Evolutionary conservation across 2,329 filamentous ascomycete genomes (phyloP), one percentile per base, ranked within the genome.

Genomic region (Harringtonia lauricola): DNA sequence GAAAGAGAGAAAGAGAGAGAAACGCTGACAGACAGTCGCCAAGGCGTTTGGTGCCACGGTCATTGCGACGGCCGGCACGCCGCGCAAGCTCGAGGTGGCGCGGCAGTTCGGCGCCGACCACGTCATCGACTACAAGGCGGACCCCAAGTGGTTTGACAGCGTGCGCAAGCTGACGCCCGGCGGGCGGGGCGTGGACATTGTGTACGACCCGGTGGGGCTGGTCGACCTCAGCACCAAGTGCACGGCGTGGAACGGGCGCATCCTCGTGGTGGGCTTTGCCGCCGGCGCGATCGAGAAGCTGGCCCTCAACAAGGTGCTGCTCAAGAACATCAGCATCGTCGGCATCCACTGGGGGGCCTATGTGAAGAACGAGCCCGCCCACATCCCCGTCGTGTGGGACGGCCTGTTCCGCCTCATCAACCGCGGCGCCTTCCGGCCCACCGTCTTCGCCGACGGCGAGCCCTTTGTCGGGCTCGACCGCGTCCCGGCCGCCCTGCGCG

Each of bases 311-410:
- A 82, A 90, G 61, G 86, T 95, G 22, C 64, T 95, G 49, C 66
- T 96, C 53, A 96, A 95, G 74, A 95, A 95, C 60, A 90, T 95
- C 50, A 83, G 79, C 50, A 68, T 96, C 13, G 84, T 95, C 2
- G 90, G 90, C 2, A 67, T 95, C 55, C 86, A 94, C 65, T 96
- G 90, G 90, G 90, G 90, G 13, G 79, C 81, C 46, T 95, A 95
- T 64, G 68, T 80, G 1, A 71, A 70, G 36, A 76, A 83, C 52
- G 84, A 95, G 66, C 76, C 71, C 19, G 76, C 82, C 56, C 81
- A 72, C 37, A 76, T 92, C 6, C 68, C 72, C 8, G 61, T 65
- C 19, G 88, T 95, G 1, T 96, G 90, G 90, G 66, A 81, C 40
- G 88, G 84, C 1, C 78, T 96, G 50, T 85, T 86, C 58, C 70